These are phyloP conservation scores for Tolypocladium tropicale DNA, from an alignment of 2,329 filamentous ascomycete species.

Conservation along the genomic window DNA sequence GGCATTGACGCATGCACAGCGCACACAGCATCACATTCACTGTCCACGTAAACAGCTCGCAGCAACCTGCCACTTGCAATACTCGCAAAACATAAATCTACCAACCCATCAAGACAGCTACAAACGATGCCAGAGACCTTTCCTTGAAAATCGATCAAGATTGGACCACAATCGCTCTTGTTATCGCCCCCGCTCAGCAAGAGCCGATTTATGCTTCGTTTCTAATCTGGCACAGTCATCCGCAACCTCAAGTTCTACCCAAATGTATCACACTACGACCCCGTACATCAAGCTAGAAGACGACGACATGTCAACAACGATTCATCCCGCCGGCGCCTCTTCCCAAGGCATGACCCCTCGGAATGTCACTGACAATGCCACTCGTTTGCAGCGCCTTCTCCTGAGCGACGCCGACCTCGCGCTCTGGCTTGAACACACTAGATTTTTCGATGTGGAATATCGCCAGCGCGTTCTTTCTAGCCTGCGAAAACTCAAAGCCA, in stretches of 20 bases:
- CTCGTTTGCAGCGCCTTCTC: background rate
- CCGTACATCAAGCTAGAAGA: background rate
- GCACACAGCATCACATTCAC: background rate
- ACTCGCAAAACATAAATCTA: background rate
- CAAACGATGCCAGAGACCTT: too few relatives aligned
- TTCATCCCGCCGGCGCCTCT: background rate
- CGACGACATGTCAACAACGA: background rate
- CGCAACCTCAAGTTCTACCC: background rate
- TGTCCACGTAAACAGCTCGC: background rate
- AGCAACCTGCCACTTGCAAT: background rate
- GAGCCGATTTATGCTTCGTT: background rate
- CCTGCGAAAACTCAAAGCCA: conserved; percentile 6
- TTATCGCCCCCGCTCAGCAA: background rate
- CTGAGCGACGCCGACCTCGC: conserved; percentile 8
- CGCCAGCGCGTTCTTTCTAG: conserved; percentile 7
- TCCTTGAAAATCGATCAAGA: background rate
- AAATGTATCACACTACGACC: background rate
- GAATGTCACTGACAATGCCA: background rate
- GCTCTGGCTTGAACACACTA: conserved; percentile 15
- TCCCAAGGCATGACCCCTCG: too few relatives aligned
- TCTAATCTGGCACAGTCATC: background rate
- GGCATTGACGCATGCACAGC: background rate
- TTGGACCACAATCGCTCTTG: background rate
- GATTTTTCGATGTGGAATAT: conserved; percentile 11
- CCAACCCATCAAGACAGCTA: background rate